phyloP scores from a whole-genome alignment of 768 basidiomycete species.

The Auricularia auricula-judae region DNA sequence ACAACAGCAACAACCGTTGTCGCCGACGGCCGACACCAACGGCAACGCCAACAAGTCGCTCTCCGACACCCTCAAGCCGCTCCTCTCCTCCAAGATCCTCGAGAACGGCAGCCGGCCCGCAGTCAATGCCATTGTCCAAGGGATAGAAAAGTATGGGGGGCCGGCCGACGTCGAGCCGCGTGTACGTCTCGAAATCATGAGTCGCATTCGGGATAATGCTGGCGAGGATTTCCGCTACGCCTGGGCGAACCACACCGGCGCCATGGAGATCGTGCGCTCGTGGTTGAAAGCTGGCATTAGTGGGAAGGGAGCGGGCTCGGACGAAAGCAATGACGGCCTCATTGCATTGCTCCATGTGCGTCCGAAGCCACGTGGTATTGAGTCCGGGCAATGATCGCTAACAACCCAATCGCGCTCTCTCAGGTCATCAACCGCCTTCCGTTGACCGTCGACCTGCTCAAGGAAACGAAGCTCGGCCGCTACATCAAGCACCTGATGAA shows the following conservation, averaged over 20 bases:
- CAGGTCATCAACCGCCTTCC: conserved; percentile 82
- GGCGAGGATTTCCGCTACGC: conserved; percentile 81
- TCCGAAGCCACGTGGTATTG: conserved; percentile 10
- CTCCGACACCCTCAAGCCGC: conserved; percentile 37
- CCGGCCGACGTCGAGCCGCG: conserved; percentile 48
- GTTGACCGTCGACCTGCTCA: conserved; percentile 55
- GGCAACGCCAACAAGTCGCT: conserved; percentile 28
- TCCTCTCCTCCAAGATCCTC: conserved; percentile 36
- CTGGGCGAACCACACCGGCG: conserved; percentile 66
- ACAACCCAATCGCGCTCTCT: not conserved
- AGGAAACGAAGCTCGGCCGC: conserved; percentile 67
- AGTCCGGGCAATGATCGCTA: not conserved
- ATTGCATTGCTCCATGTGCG: conserved; percentile 58
- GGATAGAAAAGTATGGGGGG: conserved; percentile 46
- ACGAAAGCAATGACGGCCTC: conserved; percentile 71
- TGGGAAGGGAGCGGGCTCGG: conserved; percentile 41
- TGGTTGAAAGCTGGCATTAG: conserved; percentile 68
- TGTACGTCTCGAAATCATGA: conserved; percentile 65
- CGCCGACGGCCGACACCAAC: conserved; percentile 4
- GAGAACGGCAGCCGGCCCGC: conserved; percentile 38
- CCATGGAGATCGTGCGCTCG: conserved; percentile 69
- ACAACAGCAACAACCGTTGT: not conserved
- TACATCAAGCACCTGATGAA: conserved; percentile 67
- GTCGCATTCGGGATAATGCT: conserved; percentile 72
- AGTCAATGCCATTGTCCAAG: conserved; percentile 43